These are phyloP conservation scores for Lyophyllum decastes DNA, from an alignment of 768 basidiomycete species.

Conservation along the genomic window DNA sequence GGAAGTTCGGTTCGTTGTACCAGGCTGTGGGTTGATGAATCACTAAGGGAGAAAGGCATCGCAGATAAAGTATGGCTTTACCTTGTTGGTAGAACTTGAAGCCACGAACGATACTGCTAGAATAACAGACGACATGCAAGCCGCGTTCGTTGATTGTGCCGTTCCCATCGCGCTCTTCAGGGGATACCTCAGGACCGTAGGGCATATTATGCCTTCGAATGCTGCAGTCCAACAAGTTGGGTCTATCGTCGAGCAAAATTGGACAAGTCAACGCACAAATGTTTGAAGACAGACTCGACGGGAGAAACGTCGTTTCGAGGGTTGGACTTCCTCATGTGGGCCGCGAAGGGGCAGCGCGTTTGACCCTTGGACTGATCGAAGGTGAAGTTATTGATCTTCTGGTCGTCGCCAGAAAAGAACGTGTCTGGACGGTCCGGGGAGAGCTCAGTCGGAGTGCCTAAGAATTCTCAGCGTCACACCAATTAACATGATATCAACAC, in stretches of 20 bases:
- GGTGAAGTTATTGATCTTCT: constrained; percentile 21
- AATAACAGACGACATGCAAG: constrained; percentile 14
- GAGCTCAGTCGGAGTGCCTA: constrained; percentile 18
- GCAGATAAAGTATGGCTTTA: constrained; percentile 1
- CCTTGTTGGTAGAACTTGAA: constrained; percentile 16
- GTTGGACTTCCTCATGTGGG: constrained; percentile 20
- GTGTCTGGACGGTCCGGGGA: constrained; percentile 15
- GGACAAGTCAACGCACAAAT: constrained; percentile 2
- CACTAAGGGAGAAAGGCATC: background rate
- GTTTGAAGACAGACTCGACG: constrained; percentile 11
- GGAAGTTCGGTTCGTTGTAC: constrained; percentile 15
- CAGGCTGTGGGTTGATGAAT: constrained; percentile 1
- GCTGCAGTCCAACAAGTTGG: background rate
- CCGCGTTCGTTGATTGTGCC: constrained; percentile 13
- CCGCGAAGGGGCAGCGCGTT: constrained; percentile 15
- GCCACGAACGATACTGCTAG: constrained; percentile 18
- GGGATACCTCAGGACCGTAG: constrained; percentile 9
- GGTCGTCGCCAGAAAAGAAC: constrained; percentile 8
- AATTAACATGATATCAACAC: background rate
- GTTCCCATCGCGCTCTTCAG: constrained; percentile 4
- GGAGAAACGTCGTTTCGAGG: constrained; percentile 16
- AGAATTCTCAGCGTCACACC: background rate
- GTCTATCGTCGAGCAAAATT: background rate
- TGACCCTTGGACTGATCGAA: constrained; percentile 19
- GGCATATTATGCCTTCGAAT: constrained; percentile 13